Conservation (phyloP, 1,284 basidiomycete genomes). For the Chondrostereum purpureum region DNA sequence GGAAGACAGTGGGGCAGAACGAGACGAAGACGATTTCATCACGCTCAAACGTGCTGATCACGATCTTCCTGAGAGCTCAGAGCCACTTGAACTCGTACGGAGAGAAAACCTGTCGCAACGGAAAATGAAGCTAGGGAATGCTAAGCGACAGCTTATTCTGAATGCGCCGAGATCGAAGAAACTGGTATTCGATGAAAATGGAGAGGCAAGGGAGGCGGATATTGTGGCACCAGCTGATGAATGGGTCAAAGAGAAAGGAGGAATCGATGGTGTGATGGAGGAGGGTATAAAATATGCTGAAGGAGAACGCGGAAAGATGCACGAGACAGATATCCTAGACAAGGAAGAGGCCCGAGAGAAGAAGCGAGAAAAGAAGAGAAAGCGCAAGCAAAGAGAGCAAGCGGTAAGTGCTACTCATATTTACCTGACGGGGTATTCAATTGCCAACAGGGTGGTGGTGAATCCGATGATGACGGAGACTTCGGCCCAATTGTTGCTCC, state of each 20-base stretch:
- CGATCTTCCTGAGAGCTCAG: conserved; percentile 46
- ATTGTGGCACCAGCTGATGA: conserved; percentile 47
- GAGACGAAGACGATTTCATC: conserved; percentile 80
- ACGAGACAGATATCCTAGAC: conserved; percentile 67
- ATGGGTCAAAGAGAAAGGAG: conserved; percentile 53
- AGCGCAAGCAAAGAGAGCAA: conserved; percentile 74
- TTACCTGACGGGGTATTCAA: conserved; percentile 8
- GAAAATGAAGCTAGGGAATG: conserved; percentile 58
- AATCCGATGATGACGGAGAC: conserved; percentile 18
- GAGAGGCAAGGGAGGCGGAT: conserved; percentile 76
- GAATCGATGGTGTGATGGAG: conserved; percentile 56
- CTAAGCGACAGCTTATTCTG: conserved; percentile 73
- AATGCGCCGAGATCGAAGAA: conserved; percentile 60
- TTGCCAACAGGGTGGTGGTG: neutral
- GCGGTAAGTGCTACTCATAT: conserved; percentile 31
- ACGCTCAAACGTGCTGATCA: conserved; percentile 91
- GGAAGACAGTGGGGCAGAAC: conserved; percentile 20
- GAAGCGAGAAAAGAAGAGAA: conserved; percentile 80
- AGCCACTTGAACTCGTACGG: conserved; percentile 20
- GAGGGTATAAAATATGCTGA: conserved; percentile 68
- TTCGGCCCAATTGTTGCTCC: conserved; percentile 23
- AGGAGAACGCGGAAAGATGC: conserved; percentile 67
- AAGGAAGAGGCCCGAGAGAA: conserved; percentile 83
- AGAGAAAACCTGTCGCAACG: conserved; percentile 45
- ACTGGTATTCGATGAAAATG: conserved; percentile 84